These are phyloP conservation scores for Diaporthe batatas DNA, from an alignment of 2,329 filamentous ascomycete genomes.

Conservation along the genomic window DNA sequence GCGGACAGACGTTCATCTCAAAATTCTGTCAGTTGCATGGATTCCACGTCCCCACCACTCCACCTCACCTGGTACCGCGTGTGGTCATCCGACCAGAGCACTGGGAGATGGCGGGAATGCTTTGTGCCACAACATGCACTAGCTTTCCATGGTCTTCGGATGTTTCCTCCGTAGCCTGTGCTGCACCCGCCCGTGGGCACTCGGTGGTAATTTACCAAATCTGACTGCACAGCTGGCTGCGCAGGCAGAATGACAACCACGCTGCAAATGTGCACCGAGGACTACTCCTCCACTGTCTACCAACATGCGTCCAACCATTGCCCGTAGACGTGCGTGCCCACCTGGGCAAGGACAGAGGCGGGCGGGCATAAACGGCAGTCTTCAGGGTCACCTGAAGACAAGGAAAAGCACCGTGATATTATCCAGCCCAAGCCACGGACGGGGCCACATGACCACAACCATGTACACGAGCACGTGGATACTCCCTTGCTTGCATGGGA, in stretches of 20 bases:
- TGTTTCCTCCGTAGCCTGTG: slow-evolving; percentile 9
- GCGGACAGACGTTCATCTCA: slow-evolving; percentile 8
- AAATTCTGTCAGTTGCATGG: slow-evolving; percentile 23
- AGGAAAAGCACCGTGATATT: neutral
- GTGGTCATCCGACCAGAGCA: slow-evolving; percentile 1
- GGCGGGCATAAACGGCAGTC: neutral
- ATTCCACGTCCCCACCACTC: neutral
- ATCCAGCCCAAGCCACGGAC: slow-evolving; percentile 8
- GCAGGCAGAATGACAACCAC: neutral
- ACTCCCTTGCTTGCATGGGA: slow-evolving; percentile 24
- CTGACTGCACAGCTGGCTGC: neutral
- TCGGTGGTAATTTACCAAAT: neutral
- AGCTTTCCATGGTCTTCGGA: slow-evolving; percentile 7
- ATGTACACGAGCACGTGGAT: neutral
- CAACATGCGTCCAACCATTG: neutral
- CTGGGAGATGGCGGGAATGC: slow-evolving; percentile 2
- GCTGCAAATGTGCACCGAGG: neutral
- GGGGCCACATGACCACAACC: slow-evolving; percentile 14
- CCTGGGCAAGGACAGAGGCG: no score
- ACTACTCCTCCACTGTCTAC: neutral
- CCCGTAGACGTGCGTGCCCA: neutral
- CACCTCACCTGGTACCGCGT: neutral
- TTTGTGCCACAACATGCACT: slow-evolving; percentile 13
- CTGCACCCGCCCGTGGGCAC: neutral
- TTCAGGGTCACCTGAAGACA: neutral